A percentile compares a stretch with the other conserved stretches of the same genome.
Evolutionary conservation across 768 basidiomycete genomes (phyloP).

Genomic region (Cubamyces sp.): DNA sequence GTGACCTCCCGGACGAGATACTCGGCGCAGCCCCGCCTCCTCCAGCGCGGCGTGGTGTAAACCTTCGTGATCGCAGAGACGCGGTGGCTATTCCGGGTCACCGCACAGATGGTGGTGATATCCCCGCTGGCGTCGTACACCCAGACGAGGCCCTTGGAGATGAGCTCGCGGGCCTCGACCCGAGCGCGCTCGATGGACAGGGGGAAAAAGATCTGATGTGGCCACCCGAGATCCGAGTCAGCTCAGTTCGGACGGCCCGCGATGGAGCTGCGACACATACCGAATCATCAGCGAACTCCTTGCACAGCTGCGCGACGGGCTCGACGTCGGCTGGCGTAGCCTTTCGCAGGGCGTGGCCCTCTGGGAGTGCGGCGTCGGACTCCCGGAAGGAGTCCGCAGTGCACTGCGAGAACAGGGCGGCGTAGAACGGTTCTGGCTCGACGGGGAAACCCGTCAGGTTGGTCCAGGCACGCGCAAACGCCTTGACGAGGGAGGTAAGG

Average conservation of each 20-base stretch:
- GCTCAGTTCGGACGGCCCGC: slow-evolving; percentile 4
- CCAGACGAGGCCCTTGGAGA: slow-evolving; percentile 55
- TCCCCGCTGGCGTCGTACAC: slow-evolving; percentile 48
- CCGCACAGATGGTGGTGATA: slow-evolving; percentile 56
- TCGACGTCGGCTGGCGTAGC: slow-evolving; percentile 45
- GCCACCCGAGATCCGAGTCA: background rate
- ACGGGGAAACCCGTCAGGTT: slow-evolving; percentile 42
- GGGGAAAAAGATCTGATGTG: slow-evolving; percentile 48
- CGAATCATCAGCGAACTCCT: slow-evolving; percentile 56
- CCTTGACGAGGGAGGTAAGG: slow-evolving; percentile 42
- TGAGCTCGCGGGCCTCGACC: slow-evolving; percentile 50
- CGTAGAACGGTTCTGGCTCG: slow-evolving; percentile 52
- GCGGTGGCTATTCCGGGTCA: slow-evolving; percentile 52
- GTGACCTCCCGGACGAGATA: slow-evolving; percentile 53
- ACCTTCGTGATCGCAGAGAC: slow-evolving; percentile 64
- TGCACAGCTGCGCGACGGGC: slow-evolving; percentile 47
- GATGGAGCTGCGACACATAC: slow-evolving; percentile 38
- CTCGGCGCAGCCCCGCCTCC: slow-evolving; percentile 54
- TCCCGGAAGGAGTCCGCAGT: slow-evolving; percentile 42
- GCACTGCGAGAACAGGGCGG: slow-evolving; percentile 52
- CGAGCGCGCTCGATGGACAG: slow-evolving; percentile 43
- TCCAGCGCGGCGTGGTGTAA: slow-evolving; percentile 50
- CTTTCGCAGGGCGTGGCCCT: slow-evolving; percentile 42
- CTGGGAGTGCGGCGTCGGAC: slow-evolving; percentile 32
- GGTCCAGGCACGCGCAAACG: slow-evolving; percentile 51